Base-by-base conservation (phyloP, 352 stramenopile species). In the Lagenidium sp. region DNA sequence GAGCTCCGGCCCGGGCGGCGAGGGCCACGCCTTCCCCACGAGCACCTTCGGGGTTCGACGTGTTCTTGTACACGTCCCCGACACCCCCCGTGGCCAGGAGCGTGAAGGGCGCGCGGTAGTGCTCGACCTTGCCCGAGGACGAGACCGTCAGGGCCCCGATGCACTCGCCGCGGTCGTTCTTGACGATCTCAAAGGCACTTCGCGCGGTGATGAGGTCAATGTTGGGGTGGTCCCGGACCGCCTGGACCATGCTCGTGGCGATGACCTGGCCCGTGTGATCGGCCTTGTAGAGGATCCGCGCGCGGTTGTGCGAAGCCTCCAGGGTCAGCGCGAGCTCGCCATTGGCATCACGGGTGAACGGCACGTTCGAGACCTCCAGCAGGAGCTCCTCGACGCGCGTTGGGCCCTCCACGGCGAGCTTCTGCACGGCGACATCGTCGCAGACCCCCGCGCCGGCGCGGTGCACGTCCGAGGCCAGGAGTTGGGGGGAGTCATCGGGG, bases 191-290 rank as follows among this genome's bases (percentile, higher is more conserved):
- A 44, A 89, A 85, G 7, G 79, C 82, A 22, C 60, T 81, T 36
- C 76, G 67, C 5, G 67, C 73, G n/a, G 64, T 89, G n/a, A 86
- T 42, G 4, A 94, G 45, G 35, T 63, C 54, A 36, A 94, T 92
- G 53, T 88, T 88, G 0, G 82, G 76, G 69, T 97, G 89, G 10
- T 64, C 47, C 4, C 55, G 51, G n/a, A 93, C 85, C 3, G 90
- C 89, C 32, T 80, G 39, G 18, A 94, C 83, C 47, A 97, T 93
- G 46, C 80, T 86, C 7, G 82, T 74, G 0, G 88, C 95, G 60
- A 98, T 98, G n/a, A 77, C 80, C 49, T 70, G 79, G 24, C 93
- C 93, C 10, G 88, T 97, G 60, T 96, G 83, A 61, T 98, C 93
- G 1, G 81, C 82, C 63, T 94, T 94, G 61, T 97, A 94, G 16